Evolutionary conservation across 2,329 filamentous ascomycete genomes (phyloP), one percentile per base, ranked within the genome.

Genomic region (Cryphonectria naterciae): DNA sequence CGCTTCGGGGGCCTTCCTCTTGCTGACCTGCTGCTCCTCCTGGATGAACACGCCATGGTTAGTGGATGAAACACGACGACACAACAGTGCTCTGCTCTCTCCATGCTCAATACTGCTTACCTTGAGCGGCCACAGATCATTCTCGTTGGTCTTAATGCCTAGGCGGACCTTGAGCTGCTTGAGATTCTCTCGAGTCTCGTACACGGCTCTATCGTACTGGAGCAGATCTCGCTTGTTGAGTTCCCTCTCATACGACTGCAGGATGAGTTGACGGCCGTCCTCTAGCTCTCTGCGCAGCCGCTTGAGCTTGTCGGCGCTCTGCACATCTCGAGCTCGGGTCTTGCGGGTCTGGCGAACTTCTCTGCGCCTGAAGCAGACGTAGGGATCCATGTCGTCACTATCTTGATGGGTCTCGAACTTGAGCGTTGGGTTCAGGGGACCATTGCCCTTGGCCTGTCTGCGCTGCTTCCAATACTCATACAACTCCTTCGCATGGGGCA

Each of bases 401-500:
- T 98, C 95, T 79, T 94, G 92, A 74, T 96, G 94, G 63, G 91
- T 97, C 83, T 99, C 96, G 75, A 97, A 96, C 84, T 98, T 98
- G 79, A 98, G 89, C 32, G 85, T 86, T 10, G 94, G 89, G 78
- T 95, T 92, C 73, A 98, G 84, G 7, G 91, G 84, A 76, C 87
- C 90, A 79, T 95, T 96, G 74, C 88, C 89, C 71, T 86, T 86
- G 41, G 85, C 85, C 76, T 90, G 84, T 67, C 93, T 89, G 77
- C 89, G 89, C 73, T 86, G 83, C 81, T 91, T 94, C 96, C 96
- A 99, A 80, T 97, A 92, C 78, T 94, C 90, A 84, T 97, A 98
- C 65, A 97, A 89, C 73, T 92, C 87, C 80, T 93, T 95, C 74
- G 93, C 90, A 81, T 89, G 87, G 67, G 81, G 80, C 75, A 88